Evolutionary conservation across 2,329 filamentous ascomycete species (phyloP), one percentile per base, ranked within the genome.

Genomic region (Cordyceps pruinosa): DNA sequence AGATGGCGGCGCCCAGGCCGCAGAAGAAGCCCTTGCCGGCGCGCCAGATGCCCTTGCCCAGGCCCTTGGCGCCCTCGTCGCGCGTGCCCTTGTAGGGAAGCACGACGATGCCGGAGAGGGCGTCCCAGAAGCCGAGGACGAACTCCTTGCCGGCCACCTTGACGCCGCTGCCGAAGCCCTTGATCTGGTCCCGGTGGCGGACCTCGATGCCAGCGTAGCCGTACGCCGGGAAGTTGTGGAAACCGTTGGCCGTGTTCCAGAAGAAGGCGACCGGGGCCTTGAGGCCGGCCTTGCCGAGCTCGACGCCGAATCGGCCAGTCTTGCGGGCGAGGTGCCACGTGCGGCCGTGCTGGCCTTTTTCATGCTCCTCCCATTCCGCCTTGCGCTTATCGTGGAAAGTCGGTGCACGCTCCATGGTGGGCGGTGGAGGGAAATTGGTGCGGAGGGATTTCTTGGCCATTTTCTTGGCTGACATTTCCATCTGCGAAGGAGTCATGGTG

Each of bases 141-240:
- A 87, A 81, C 64, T 84, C 83, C 69, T 84, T 86, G 3, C 84
- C 81, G 1, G 87, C 87, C 39, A 83, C 84, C 51, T 75, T 79
- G 6, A 90, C 75, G 1, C 69, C 69, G 23, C 64, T 86, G 45
- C 81, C 79, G 41, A 89, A 69, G 23, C 84, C 86, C 1, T 84
- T 86, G n/a, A 90, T 83, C 58, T 83, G 83, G 26, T 85, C 83
- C 3, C 80, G 74, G 45, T 82, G 81, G 7, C 85, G 75, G 1
- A 90, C 86, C 21, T 80, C 84, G 4, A 83, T 77, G 61, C 87
- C 85, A 12, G 83, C 81, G 61, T 88, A 64, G 6, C 66, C 88
- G 3, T 90, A 73, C 49, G 83, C 85, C 0, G 87, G 87, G 2
- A 82, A 84, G 62, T 90, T 90, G 66, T 88, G 87, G 61, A 89